Conservation (phyloP, 108 stramenopile genomes). For the Skeletonema costatum region DNA sequence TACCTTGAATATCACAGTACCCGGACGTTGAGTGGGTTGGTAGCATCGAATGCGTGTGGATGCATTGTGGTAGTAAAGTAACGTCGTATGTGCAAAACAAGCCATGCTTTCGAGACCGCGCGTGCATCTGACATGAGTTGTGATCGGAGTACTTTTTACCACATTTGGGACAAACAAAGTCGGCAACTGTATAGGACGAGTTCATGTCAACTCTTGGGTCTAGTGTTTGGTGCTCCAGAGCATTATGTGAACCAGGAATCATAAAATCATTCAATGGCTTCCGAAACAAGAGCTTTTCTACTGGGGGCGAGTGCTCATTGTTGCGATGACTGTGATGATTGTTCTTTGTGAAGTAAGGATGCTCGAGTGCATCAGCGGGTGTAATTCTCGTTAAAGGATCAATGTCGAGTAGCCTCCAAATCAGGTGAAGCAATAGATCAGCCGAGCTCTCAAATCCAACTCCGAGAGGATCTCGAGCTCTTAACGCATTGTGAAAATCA, state of each 20-base stretch:
- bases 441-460: constrained; percentile 73
- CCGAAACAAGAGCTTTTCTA: not conserved
- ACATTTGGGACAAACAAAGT: constrained; percentile 81
- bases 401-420: constrained; percentile 80
- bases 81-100: constrained; percentile 82
- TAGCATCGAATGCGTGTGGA: constrained; percentile 88
- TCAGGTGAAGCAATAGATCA: constrained; percentile 69
- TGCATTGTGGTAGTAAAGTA: constrained; percentile 68
- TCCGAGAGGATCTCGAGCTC: constrained; percentile 80
- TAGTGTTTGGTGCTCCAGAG: constrained; percentile 67
- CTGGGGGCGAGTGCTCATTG: not conserved
- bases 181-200: constrained; percentile 35
- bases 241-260: constrained; percentile 61
- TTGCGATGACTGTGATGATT: constrained; percentile 10
- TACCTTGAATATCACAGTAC: constrained; percentile 87
- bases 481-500: constrained; percentile 83
- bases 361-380: constrained; percentile 65
- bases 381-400: constrained; percentile 76
- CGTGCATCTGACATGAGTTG: constrained; percentile 86
- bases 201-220: constrained; percentile 72
- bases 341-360: constrained; percentile 71
- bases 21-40: constrained; percentile 80
- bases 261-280: not conserved
- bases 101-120: constrained; percentile 75
- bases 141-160: constrained; percentile 77